Evolutionary conservation across 345 rosid genomes (phyloP).

Genomic region (Dipteronia sinensis): DNA sequence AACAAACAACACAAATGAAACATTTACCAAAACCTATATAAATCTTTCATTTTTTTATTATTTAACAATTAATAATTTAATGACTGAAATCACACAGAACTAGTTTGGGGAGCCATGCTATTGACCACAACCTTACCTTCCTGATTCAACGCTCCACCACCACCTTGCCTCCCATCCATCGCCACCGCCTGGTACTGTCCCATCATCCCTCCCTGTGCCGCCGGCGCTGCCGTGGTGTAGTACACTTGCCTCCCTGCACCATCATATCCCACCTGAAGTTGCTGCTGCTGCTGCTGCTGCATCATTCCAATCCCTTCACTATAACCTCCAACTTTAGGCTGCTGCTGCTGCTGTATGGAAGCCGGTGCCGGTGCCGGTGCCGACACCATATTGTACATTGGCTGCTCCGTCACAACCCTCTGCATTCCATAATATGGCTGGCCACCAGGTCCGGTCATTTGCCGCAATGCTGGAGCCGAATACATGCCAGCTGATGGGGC

Average conservation of each 20-base stretch:
- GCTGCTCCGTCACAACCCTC: slow-evolving; percentile 47
- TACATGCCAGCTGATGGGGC: slow-evolving; percentile 29
- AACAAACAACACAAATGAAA: neutral
- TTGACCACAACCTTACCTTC: slow-evolving; percentile 45
- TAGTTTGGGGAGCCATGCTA: slow-evolving; percentile 30
- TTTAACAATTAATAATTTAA: neutral
- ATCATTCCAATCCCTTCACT: slow-evolving; percentile 29
- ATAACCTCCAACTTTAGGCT: slow-evolving; percentile 27
- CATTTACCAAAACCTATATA: slow-evolving; percentile 20
- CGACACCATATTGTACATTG: slow-evolving; percentile 31
- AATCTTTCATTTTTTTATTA: slow-evolving; percentile 15
- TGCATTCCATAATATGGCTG: slow-evolving; percentile 50
- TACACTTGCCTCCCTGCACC: slow-evolving; percentile 59
- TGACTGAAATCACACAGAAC: slow-evolving; percentile 25
- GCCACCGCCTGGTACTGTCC: slow-evolving; percentile 36
- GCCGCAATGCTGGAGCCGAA: slow-evolving; percentile 34
- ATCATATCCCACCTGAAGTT: slow-evolving; percentile 48
- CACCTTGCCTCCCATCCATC: slow-evolving; percentile 31
- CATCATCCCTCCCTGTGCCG: slow-evolving; percentile 21
- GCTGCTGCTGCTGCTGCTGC: slow-evolving; percentile 17
- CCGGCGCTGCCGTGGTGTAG: slow-evolving; percentile 30
- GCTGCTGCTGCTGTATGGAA: slow-evolving; percentile 25
- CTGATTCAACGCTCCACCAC: slow-evolving; percentile 38
- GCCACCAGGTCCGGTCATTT: slow-evolving; percentile 32
- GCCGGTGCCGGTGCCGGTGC: slow-evolving; percentile 25